Evolutionary conservation across 805 yeast species (phyloP).

Genomic region (Clavispora santaluciae): DNA sequence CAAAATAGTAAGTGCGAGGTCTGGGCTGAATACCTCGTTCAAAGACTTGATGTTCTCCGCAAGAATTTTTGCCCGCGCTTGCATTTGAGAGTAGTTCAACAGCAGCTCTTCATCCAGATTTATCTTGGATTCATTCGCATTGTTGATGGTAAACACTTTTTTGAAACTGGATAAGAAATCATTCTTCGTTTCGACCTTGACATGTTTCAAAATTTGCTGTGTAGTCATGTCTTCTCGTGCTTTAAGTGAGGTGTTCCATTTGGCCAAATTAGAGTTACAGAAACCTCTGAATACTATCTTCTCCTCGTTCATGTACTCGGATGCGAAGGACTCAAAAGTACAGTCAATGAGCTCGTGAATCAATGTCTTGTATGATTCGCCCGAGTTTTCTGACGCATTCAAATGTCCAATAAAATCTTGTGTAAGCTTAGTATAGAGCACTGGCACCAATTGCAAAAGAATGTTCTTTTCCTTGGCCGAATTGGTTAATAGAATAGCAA

Average conservation of each 20-base stretch:
- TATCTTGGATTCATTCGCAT: background rate
- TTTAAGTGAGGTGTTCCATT: slow-evolving; percentile 33
- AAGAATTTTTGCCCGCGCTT: slow-evolving; percentile 75
- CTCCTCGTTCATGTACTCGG: slow-evolving; percentile 39
- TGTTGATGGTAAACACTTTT: slow-evolving; percentile 46
- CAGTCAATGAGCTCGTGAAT: slow-evolving; percentile 37
- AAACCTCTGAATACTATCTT: slow-evolving; percentile 21
- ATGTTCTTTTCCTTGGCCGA: slow-evolving; percentile 22
- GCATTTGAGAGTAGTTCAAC: slow-evolving; percentile 56
- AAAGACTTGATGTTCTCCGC: slow-evolving; percentile 71
- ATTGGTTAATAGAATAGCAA: slow-evolving; percentile 24
- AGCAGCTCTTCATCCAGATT: slow-evolving; percentile 4
- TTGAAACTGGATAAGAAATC: slow-evolving; percentile 63
- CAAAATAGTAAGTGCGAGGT: slow-evolving; percentile 66
- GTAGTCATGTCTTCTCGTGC: slow-evolving; percentile 47
- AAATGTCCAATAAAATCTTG: slow-evolving; percentile 23
- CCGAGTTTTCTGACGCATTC: slow-evolving; percentile 30
- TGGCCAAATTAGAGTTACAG: slow-evolving; percentile 21
- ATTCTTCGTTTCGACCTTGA: slow-evolving; percentile 44
- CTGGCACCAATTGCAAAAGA: slow-evolving; percentile 37
- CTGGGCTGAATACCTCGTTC: slow-evolving; percentile 73
- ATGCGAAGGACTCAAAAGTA: slow-evolving; percentile 36
- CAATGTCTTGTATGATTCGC: slow-evolving; percentile 28
- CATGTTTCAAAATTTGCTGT: slow-evolving; percentile 44
- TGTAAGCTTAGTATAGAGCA: slow-evolving; percentile 28